These are phyloP conservation scores for Salix koriyanagi DNA, from an alignment of 345 rosid genomes.

Conservation along the genomic window DNA sequence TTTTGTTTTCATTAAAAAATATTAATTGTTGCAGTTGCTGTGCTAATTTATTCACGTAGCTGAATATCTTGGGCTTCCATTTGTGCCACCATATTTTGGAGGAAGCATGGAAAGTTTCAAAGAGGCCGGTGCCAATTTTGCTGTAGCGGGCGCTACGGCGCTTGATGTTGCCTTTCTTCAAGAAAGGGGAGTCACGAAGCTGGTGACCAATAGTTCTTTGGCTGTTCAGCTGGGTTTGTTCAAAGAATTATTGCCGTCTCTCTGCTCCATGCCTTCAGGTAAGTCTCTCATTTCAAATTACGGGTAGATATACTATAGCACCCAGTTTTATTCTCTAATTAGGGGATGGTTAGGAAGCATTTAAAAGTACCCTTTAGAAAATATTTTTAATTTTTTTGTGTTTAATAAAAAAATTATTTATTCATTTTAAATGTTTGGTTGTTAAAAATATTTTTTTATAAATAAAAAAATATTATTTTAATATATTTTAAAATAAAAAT, in stretches of 20 bases:
- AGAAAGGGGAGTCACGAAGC: slow-evolving; percentile 26
- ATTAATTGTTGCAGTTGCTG: background rate
- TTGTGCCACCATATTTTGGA: slow-evolving; percentile 37
- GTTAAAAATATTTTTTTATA: no score
- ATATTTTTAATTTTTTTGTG: no score
- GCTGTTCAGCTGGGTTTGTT: slow-evolving; percentile 36
- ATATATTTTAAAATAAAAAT: no score
- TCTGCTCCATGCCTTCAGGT: slow-evolving; percentile 33
- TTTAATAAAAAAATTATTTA: no score
- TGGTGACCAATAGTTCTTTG: slow-evolving; percentile 30
- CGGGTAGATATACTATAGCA: background rate
- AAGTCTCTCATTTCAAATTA: background rate
- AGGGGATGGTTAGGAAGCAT: no score
- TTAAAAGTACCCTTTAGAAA: no score
- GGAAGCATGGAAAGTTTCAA: slow-evolving; percentile 16
- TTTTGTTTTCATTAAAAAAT: no score
- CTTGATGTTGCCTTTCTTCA: slow-evolving; percentile 27
- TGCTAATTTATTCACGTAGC: slow-evolving; percentile 19
- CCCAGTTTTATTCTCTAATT: no score
- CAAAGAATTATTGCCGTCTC: slow-evolving; percentile 37
- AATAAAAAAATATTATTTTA: no score
- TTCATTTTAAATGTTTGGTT: no score
- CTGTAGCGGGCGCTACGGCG: slow-evolving; percentile 50
- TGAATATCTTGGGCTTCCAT: slow-evolving; percentile 34
- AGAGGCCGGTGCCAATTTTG: slow-evolving; percentile 46